Evolutionary conservation across 1,284 basidiomycete species (phyloP), one percentile per base, ranked within the genome.

Genomic region (Sporisorium sorghi): DNA sequence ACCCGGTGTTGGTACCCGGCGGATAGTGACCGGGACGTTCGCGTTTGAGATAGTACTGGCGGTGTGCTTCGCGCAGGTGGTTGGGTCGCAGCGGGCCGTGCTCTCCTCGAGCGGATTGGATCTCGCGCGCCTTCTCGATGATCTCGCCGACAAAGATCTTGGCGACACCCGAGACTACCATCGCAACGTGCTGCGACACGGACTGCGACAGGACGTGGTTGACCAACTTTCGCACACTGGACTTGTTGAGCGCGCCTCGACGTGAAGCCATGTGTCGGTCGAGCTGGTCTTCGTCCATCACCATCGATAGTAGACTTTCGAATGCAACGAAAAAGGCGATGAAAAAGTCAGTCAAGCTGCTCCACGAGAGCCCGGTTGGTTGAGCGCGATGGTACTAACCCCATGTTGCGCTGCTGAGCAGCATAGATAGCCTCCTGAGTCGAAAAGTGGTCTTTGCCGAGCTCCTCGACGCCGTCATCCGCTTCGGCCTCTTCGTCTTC

Each of bases 81-180:
- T 93, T 92, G 0, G 93, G 93, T 2, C 91, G 90, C 26, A 96
- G 85, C 0, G 93, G 91, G 0, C 93, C 93, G 11, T 42, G 30
- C 23, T 93, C 92, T 6, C 90, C 88, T 23, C 91, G 87, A 32
- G 89, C 87, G n/a, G 86, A 86, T 84, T 94, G 93, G 0, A 92
- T 90, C 17, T 88, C 87, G 23, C 92, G 91, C 21, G 92, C 93
- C 86, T 91, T 91, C 84, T 95, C 93, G 21, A 94, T 89, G 6
- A 95, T 92, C 84, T 95, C 93, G 2, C 93, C 93, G 10, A 96
- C 92, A 77, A 96, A 96, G 2, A 95, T 92, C 82, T 96, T 96
- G 19, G 89, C 89, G 60, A 95, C 92, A 78, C 93, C 93, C 8
- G 93, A 91, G 0, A 94, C 90, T 35, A 94, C 90, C 79, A 94